Evolutionary conservation across 208 protist species (phyloP).

Genomic region (Wallacemonas collosoma): DNA sequence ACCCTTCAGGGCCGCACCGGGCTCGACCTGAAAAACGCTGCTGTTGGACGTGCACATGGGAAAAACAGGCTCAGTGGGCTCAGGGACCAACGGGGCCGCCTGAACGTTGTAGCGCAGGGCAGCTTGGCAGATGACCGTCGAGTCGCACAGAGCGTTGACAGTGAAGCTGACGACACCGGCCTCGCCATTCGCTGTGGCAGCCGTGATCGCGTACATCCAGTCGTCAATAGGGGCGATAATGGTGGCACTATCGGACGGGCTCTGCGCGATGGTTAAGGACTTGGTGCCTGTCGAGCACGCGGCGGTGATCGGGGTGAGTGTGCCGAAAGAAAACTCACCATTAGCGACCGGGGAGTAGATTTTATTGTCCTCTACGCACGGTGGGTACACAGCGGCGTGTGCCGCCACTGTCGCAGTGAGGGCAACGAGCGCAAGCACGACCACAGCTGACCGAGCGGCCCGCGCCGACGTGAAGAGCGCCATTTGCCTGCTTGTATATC

Average conservation of each 20-base stretch:
- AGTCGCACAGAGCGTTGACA: slow-evolving; percentile 40
- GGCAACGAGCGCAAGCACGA: slow-evolving; percentile 4
- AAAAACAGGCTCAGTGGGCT: slow-evolving; percentile 1
- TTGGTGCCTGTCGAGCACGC: slow-evolving; percentile 4
- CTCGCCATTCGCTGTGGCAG: slow-evolving; percentile 15
- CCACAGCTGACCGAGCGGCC: background rate
- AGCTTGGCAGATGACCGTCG: slow-evolving; percentile 40
- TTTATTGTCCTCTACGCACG: slow-evolving; percentile 10
- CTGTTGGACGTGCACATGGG: slow-evolving; percentile 9
- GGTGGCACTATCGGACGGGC: slow-evolving; percentile 12
- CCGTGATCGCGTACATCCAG: slow-evolving; percentile 45
- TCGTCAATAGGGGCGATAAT: slow-evolving; percentile 25
- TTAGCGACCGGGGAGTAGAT: slow-evolving; percentile 12
- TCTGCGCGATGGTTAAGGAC: background rate
- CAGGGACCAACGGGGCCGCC: background rate
- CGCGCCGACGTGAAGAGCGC: background rate
- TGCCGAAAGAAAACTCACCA: slow-evolving; percentile 14
- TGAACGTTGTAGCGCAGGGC: slow-evolving; percentile 27
- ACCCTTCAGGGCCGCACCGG: slow-evolving; percentile 5
- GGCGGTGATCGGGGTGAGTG: background rate
- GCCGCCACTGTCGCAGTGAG: background rate
- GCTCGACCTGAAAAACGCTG: slow-evolving; percentile 17
- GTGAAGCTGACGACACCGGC: slow-evolving; percentile 31
- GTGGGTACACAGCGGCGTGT: background rate
- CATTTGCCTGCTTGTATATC: background rate